Percentiles rank a stretch among this genome's conserved stretches.
phyloP scores from a whole-genome alignment of 169 alveolate genomes.

The Plasmodium falciparum region DNA sequence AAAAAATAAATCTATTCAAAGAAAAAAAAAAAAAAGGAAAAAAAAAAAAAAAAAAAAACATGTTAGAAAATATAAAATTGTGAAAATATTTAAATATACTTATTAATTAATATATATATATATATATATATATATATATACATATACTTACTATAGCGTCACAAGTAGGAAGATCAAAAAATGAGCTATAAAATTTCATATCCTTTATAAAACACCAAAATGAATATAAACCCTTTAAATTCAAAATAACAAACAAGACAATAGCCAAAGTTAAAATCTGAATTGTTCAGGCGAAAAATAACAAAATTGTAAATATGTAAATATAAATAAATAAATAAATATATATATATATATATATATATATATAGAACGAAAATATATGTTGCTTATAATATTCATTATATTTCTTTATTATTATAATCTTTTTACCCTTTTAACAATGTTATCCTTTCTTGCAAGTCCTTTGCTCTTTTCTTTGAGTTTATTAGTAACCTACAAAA shows the following conservation, averaged over 20 bases:
- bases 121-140: constrained; percentile 5
- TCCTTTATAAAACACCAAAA: constrained; percentile 55
- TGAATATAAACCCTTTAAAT: constrained; percentile 49
- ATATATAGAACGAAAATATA: too few relatives aligned
- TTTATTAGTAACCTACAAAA: constrained; percentile 50
- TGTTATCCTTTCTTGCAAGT: constrained; percentile 27
- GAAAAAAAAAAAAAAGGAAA: too few relatives aligned
- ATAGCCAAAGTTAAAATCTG: constrained; percentile 57
- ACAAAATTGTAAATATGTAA: not conserved
- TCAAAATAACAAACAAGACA: constrained; percentile 43
- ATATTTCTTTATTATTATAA: not conserved
- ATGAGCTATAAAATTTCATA: constrained; percentile 19
- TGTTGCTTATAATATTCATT: too few relatives aligned
- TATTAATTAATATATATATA: not conserved
- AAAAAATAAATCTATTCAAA: constrained; percentile 31
- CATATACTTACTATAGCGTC: constrained; percentile 38
- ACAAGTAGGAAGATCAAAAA: constrained; percentile 37
- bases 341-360: not conserved
- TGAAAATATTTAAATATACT: not conserved
- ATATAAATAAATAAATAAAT: too few relatives aligned
- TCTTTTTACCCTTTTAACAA: constrained; percentile 44
- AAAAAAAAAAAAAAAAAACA: not conserved
- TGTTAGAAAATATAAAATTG: not conserved
- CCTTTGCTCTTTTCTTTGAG: constrained; percentile 59
- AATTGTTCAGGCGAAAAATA: constrained; percentile 8